Evolutionary conservation across 2,329 filamentous ascomycete species (phyloP).

Genomic region (Paracamarosporium sp.): DNA sequence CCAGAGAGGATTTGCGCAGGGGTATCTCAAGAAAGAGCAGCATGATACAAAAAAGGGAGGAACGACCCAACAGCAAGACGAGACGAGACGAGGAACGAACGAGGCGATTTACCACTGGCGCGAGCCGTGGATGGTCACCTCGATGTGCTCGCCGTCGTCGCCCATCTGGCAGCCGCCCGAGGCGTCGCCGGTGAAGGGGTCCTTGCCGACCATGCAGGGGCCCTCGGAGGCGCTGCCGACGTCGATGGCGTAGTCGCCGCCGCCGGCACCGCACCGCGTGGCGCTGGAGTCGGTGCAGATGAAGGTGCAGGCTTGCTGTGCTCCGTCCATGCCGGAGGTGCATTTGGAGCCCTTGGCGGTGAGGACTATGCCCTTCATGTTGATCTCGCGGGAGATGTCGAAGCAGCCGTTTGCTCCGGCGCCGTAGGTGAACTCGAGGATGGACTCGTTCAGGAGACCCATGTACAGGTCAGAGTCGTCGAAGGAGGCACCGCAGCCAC

Average conservation of each 20-base stretch:
- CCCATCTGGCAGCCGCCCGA: conserved; percentile 43
- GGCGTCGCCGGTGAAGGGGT: conserved; percentile 30
- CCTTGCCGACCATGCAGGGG: conserved; percentile 33
- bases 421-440: conserved; percentile 27
- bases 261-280: conserved; percentile 42
- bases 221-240: conserved; percentile 33
- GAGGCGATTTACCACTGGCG: conserved; percentile 9
- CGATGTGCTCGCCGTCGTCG: conserved; percentile 30
- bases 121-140: conserved; percentile 26
- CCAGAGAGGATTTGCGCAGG: conserved; percentile 17
- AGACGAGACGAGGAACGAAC: conserved; percentile 19
- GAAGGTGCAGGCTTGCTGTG: conserved; percentile 47
- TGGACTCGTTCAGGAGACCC: conserved; percentile 15
- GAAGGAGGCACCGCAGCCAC: conserved; percentile 51
- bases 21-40: conserved; percentile 31
- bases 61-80: conserved; percentile 16
- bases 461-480: conserved; percentile 38
- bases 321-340: conserved; percentile 47
- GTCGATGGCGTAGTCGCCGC: conserved; percentile 45
- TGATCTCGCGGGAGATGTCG: conserved; percentile 54
- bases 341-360: conserved; percentile 49
- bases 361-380: conserved; percentile 53
- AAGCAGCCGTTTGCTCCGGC: conserved; percentile 39
- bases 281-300: conserved; percentile 42
- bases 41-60: conserved; percentile 24